Percentiles rank a stretch among this genome's conserved stretches.
Conservation (phyloP, 2,329 filamentous ascomycete species). For the Microsporum canis region DNA sequence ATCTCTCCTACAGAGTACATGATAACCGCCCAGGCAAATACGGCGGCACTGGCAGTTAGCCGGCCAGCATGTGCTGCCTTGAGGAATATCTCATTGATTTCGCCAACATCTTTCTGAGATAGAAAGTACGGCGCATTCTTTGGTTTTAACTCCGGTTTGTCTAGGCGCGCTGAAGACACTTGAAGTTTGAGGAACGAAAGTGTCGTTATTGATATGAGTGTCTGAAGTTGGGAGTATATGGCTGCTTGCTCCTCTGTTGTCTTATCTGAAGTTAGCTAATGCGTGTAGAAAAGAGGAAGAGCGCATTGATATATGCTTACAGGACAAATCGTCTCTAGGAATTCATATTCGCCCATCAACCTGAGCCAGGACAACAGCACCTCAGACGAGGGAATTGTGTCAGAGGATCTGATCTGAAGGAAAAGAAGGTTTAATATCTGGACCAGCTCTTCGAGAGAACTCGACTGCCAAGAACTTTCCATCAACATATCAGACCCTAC, state of each 20-base stretch:
- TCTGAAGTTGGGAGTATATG: conserved; percentile 49
- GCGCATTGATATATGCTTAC: conserved; percentile 32
- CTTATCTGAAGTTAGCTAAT: conserved; percentile 20
- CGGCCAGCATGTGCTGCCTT: conserved; percentile 46
- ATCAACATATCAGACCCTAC: conserved; percentile 41
- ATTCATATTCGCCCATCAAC: conserved; percentile 56
- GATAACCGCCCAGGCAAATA: conserved; percentile 73
- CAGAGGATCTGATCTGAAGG: conserved; percentile 52
- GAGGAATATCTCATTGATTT: conserved; percentile 61
- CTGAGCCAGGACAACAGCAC: conserved; percentile 61
- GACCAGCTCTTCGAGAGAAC: conserved; percentile 56
- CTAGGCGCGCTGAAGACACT: conserved; percentile 45
- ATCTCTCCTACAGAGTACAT: conserved; percentile 56
- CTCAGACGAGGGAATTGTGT: conserved; percentile 46
- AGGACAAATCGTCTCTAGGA: conserved; percentile 54
- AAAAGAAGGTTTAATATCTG: conserved; percentile 65
- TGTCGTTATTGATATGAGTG: conserved; percentile 58
- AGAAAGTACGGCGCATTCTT: conserved; percentile 49
- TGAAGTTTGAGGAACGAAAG: conserved; percentile 61
- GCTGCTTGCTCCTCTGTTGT: conserved; percentile 30
- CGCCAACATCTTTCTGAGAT: conserved; percentile 56
- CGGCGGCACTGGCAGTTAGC: conserved; percentile 57
- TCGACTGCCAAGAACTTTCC: conserved; percentile 52
- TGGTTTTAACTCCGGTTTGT: conserved; percentile 6
- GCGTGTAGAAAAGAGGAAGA: neutral